Conservation (phyloP, 441 rosid genomes). For the Cnidoscolus chayamansa region DNA sequence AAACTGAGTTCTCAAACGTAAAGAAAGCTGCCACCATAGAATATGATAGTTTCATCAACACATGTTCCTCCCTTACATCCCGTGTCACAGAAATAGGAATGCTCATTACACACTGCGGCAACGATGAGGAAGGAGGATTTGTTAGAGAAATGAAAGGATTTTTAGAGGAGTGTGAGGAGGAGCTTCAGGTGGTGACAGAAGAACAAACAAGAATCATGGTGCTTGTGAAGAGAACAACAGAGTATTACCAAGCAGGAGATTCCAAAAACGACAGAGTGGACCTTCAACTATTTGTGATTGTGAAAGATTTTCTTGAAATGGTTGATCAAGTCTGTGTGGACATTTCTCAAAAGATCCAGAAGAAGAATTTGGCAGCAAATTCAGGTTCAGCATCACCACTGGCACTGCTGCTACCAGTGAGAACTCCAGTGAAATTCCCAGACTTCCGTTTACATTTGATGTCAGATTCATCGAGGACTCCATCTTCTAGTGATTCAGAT, state of each 20-base stretch:
- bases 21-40: conserved; percentile 52
- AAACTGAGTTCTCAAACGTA: conserved; percentile 39
- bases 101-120: conserved; percentile 25
- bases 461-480: conserved; percentile 26
- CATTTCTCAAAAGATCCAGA: conserved; percentile 39
- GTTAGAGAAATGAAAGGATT: conserved; percentile 45
- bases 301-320: conserved; percentile 64
- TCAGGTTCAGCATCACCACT: conserved; percentile 34
- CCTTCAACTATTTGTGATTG: conserved; percentile 52
- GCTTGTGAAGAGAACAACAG: conserved; percentile 51
- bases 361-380: conserved; percentile 21
- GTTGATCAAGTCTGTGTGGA: conserved; percentile 50
- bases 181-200: conserved; percentile 32
- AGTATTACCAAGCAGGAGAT: conserved; percentile 55
- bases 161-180: conserved; percentile 39
- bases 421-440: conserved; percentile 27
- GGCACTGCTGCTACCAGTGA: conserved; percentile 25
- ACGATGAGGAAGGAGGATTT: conserved; percentile 31
- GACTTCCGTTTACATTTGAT: conserved; percentile 36
- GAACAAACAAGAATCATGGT: conserved; percentile 41
- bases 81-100: conserved; percentile 33
- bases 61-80: conserved; percentile 33
- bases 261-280: conserved; percentile 29
- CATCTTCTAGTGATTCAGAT: conserved; percentile 41
- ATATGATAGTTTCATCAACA: conserved; percentile 31